Conservation (phyloP, 805 yeast genomes). For the Metschnikowia hibisci region DNA sequence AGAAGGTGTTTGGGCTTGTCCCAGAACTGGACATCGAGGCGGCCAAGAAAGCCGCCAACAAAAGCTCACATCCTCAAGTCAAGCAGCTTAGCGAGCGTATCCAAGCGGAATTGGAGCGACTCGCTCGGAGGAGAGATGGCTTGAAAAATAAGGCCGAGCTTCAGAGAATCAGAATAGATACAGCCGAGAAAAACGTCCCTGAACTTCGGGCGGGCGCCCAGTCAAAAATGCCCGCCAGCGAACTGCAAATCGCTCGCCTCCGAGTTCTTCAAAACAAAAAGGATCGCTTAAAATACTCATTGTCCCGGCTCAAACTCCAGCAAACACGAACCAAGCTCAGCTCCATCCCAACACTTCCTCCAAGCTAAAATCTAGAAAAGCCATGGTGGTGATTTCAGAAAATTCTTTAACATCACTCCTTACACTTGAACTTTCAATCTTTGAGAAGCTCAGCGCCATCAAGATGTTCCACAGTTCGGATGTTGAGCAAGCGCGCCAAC, state of each 20-base stretch:
- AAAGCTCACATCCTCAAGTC: slow-evolving; percentile 42
- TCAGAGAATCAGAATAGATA: slow-evolving; percentile 37
- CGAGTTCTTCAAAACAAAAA: slow-evolving; percentile 40
- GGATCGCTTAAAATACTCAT: slow-evolving; percentile 40
- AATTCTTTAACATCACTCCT: too few species aligned
- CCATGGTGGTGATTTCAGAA: not conserved
- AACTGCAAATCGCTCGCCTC: slow-evolving; percentile 35
- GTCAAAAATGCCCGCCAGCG: slow-evolving; percentile 24
- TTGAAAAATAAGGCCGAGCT: slow-evolving; percentile 36
- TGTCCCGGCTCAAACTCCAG: slow-evolving; percentile 24
- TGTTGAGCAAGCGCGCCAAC: slow-evolving; percentile 31
- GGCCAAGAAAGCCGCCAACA: slow-evolving; percentile 35
- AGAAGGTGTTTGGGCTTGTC: slow-evolving; percentile 47
- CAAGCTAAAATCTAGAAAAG: not conserved
- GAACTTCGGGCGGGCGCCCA: slow-evolving; percentile 8
- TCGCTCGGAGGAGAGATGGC: slow-evolving; percentile 30
- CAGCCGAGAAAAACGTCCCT: slow-evolving; percentile 12
- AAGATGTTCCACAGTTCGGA: slow-evolving; percentile 34
- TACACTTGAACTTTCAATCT: not conserved
- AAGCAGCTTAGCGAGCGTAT: slow-evolving; percentile 26
- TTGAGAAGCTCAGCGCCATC: slow-evolving; percentile 25
- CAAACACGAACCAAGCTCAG: slow-evolving; percentile 15
- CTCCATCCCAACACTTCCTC: slow-evolving; percentile 12
- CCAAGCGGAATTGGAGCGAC: slow-evolving; percentile 28
- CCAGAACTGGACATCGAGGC: slow-evolving; percentile 45